Base-by-base conservation (phyloP, 345 rosid genomes). In the Camelina neglecta region DNA sequence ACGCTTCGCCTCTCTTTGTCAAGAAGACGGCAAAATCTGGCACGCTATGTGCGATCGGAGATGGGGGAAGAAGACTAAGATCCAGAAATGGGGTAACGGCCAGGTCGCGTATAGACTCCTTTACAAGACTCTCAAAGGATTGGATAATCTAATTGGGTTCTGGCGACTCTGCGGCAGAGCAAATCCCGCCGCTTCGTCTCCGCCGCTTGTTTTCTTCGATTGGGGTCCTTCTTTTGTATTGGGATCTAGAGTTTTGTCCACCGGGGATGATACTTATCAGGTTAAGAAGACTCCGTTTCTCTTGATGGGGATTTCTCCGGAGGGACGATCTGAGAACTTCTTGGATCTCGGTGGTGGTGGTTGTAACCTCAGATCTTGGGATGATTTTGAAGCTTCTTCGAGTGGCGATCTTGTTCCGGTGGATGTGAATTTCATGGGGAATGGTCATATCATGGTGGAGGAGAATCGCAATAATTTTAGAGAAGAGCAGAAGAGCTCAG, bases 131-230 rank as follows among this genome's bases (percentile, higher is more conserved):
- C 93, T 92, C 4, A 69, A 18, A 45, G 78, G 79, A 36, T 87
- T 93, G 79, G 95, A 89, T 39, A 82, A 83, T 77, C 86, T 94
- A 26, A 89, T 92, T 16, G 98, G 98, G 0, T 90, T 91, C 84
- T 94, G 97, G 98, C 97, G 97, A 9, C 90, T 89, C 3, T 85
- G 96, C 75, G 93, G 95, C 57, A 84, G 85, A 16, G 18, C 78
- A 4, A 72, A 78, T 67, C 36, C 50, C 49, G 76, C 68, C 11
- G 72, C 35, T 10, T 76, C 80, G 3, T 83, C 89, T 0, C 95
- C 98, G 9, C 82, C 82, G 60, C 60, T 94, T 13, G 73, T 94
- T 65, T 67, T 86, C 80, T 89, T 94, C 76, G 98, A 94, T 79
- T 94, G 97, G 97, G 90, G 92, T 11, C 77, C 97, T 11, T 86